Evolutionary conservation across 163 green algal genomes (phyloP), one percentile per base, ranked within the genome.

Genomic region (Prototheca wickerhamii): DNA sequence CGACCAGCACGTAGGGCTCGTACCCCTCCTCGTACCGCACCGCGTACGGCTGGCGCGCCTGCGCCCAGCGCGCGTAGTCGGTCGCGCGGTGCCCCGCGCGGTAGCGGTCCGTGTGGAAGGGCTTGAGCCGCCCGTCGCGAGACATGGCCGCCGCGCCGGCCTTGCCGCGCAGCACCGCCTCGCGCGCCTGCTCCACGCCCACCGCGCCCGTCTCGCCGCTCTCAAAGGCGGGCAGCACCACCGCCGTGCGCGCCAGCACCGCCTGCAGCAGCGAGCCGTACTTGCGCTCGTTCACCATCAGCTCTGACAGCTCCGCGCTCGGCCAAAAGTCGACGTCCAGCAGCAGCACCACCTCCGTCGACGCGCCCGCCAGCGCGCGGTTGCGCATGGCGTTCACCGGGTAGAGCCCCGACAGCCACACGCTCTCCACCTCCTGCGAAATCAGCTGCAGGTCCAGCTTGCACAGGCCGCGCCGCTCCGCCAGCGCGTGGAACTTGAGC

Each of bases 261-360:
- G 78, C 73, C 26, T 52, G 60, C 32, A 69, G 42, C 46, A 85
- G 61, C 5, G 43, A 66, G 21, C 64, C 65, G 12, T 77, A 74
- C 57, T 73, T 72, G 26, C 67, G 65, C 4, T 63, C 28, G 12
- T 50, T 44, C 7, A 54, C 57, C 63, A 78, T 72, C 51, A 69
- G 33, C 60, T 79, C 64, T 35, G 52, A 65, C 29, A 73, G 60
- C 51, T 71, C 71, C 42, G 61, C 52, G 26, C 60, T 61, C 34
- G 79, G 70, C 72, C 77, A 70, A 58, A 87, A 87, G 63, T 87
- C 80, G 12, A 80, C 75, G 63, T 87, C 80, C 56, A 87, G 66
- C 58, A 83, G 63, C 35, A 87, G 58, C 30, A 85, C 43, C 2
- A 78, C 70, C 12, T 87, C 77, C 2, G 77, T 87, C 28, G 53